Conservation (phyloP, 2,329 filamentous ascomycete species). For the Juglanconis oblonga region DNA sequence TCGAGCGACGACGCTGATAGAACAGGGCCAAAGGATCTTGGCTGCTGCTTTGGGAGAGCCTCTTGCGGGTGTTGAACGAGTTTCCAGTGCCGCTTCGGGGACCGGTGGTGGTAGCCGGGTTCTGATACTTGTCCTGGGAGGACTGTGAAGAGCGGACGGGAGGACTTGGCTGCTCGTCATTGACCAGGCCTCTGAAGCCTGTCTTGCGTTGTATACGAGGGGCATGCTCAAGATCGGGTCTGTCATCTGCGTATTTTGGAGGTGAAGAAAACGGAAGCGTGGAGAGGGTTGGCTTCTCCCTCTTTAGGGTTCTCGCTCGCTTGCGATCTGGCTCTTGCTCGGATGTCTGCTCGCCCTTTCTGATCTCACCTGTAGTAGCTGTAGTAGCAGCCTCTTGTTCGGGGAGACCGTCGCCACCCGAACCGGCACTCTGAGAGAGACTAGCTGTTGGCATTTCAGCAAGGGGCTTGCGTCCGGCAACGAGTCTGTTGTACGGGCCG, state of each 20-base stretch:
- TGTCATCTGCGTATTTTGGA: not conserved
- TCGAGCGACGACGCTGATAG: slow-evolving; percentile 7
- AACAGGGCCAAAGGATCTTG: slow-evolving; percentile 10
- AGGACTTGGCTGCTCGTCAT: not conserved
- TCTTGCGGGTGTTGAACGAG: not conserved
- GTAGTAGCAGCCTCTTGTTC: too few species aligned
- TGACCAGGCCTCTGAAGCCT: not conserved
- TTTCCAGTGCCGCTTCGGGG: not conserved
- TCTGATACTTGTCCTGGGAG: not conserved
- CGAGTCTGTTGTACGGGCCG: slow-evolving; percentile 13
- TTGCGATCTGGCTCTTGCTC: not conserved
- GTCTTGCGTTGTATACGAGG: slow-evolving; percentile 2
- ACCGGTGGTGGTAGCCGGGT: not conserved
- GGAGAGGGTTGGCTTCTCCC: too few species aligned
- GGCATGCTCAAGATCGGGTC: not conserved
- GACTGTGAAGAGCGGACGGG: not conserved
- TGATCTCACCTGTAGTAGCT: not conserved
- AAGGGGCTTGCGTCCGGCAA: not conserved
- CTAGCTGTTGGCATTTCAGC: not conserved
- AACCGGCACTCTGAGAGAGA: not conserved
- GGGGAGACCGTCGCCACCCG: not conserved
- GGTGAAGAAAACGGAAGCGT: not conserved
- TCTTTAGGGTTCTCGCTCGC: not conserved
- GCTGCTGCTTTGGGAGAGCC: not conserved
- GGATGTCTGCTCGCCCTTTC: not conserved